A percentile compares a stretch with the other conserved stretches of the same genome.
phyloP scores from a whole-genome alignment of 768 basidiomycete genomes.

The Mycena kentingensis region DNA sequence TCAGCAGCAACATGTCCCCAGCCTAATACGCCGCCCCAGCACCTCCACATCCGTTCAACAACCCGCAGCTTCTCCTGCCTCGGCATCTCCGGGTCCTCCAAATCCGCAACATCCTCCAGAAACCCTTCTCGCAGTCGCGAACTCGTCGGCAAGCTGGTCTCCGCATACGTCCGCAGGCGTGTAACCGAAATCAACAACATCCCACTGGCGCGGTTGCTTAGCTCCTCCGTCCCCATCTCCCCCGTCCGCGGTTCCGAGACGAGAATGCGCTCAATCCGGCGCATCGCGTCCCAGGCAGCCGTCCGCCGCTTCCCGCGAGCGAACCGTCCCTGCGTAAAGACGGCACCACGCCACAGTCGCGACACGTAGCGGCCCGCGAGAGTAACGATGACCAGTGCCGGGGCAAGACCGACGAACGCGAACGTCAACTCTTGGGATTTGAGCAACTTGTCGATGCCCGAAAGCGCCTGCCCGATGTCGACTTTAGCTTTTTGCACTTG shows the following conservation, averaged over 20 bases:
- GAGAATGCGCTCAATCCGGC: slow-evolving; percentile 72
- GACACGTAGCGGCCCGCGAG: slow-evolving; percentile 55
- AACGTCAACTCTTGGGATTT: slow-evolving; percentile 95
- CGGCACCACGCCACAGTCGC: slow-evolving; percentile 53
- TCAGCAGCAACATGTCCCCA: slow-evolving; percentile 48
- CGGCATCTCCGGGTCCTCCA: slow-evolving; percentile 74
- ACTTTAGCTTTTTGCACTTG: slow-evolving; percentile 98
- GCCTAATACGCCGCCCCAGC: slow-evolving; percentile 72
- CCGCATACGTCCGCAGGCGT: slow-evolving; percentile 65
- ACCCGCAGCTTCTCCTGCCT: slow-evolving; percentile 74
- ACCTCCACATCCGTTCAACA: slow-evolving; percentile 86
- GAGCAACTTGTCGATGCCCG: slow-evolving; percentile 91
- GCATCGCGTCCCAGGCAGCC: slow-evolving; percentile 70
- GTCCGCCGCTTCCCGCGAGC: slow-evolving; percentile 58
- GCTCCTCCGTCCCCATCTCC: slow-evolving; percentile 24
- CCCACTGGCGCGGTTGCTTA: slow-evolving; percentile 68
- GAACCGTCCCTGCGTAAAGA: slow-evolving; percentile 48
- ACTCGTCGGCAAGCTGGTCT: slow-evolving; percentile 53
- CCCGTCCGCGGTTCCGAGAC: slow-evolving; percentile 44
- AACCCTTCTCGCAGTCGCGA: slow-evolving; percentile 76
- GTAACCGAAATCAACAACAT: slow-evolving; percentile 72
- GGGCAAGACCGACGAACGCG: slow-evolving; percentile 95
- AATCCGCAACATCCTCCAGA: slow-evolving; percentile 78
- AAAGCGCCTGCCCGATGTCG: slow-evolving; percentile 86
- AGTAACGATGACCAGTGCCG: slow-evolving; percentile 81